Evolutionary conservation across 164 flowering plant genomes (phyloP).

Genomic region (Kalanchoe fedtschenkoi): DNA sequence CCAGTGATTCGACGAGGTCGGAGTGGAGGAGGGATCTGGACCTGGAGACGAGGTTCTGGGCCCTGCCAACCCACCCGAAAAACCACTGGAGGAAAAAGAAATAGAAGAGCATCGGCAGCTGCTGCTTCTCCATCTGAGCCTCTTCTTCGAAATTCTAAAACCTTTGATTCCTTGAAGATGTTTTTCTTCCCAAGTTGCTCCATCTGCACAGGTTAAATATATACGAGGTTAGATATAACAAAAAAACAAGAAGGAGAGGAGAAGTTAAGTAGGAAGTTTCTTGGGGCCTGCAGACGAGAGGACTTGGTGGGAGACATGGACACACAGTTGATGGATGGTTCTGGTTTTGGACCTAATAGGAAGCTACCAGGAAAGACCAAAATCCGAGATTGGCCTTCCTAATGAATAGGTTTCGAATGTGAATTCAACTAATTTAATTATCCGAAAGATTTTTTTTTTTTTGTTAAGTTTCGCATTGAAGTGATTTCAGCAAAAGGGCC

Average conservation of each 20-base stretch:
- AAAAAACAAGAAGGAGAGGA: neutral
- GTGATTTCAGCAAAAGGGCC: too few relatives aligned
- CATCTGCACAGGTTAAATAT: neutral
- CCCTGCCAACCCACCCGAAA: neutral
- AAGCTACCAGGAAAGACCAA: slow-evolving; percentile 2
- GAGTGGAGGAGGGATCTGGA: slow-evolving; percentile 11
- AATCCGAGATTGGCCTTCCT: neutral
- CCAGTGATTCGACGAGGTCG: slow-evolving; percentile 4
- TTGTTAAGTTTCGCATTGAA: too few relatives aligned
- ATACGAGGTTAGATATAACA: neutral
- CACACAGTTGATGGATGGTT: neutral
- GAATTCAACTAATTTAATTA: neutral
- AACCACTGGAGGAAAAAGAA: neutral
- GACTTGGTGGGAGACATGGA: neutral
- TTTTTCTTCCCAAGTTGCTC: neutral
- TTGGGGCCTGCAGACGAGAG: neutral
- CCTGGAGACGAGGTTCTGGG: slow-evolving; percentile 11
- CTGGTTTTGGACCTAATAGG: neutral
- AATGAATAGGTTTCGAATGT: neutral
- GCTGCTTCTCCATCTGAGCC: too few relatives aligned
- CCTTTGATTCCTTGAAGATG: neutral
- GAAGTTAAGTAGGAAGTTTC: neutral
- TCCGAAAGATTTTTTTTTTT: neutral
- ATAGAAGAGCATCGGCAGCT: neutral
- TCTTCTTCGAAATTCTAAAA: neutral